Conservation (phyloP, 2,329 filamentous ascomycete species). For the Grosmannia penicillata region DNA sequence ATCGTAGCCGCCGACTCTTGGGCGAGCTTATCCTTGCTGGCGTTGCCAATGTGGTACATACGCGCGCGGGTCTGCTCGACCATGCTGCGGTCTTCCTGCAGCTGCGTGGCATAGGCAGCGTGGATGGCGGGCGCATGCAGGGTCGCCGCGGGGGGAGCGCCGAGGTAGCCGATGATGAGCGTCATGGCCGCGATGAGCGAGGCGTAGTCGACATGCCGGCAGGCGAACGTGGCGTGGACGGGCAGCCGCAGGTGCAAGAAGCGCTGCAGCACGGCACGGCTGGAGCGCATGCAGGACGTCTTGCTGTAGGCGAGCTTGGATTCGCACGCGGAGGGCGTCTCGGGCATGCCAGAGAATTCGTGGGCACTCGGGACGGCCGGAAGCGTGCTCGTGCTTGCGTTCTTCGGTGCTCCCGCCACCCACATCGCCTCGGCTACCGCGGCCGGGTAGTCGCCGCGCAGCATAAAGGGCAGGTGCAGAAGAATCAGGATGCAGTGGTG, state of each 20-base stretch:
- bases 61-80: conserved; percentile 20
- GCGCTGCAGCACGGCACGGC: conserved; percentile 32
- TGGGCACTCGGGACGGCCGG: not conserved
- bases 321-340: not conserved
- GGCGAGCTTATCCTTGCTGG: conserved; percentile 25
- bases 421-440: conserved; percentile 13
- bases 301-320: conserved; percentile 24
- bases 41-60: conserved; percentile 22
- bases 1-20: conserved; percentile 28
- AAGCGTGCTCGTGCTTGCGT: not conserved
- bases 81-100: conserved; percentile 21
- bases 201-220: conserved; percentile 36
- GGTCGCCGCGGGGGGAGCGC: conserved; percentile 11
- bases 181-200: conserved; percentile 35
- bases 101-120: conserved; percentile 9
- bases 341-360: too few species aligned
- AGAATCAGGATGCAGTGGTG: conserved; percentile 35
- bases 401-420: not conserved
- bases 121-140: conserved; percentile 1
- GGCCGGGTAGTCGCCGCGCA: conserved; percentile 14
- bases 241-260: conserved; percentile 31
- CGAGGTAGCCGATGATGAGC: conserved; percentile 34
- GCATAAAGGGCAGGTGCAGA: conserved; percentile 40
- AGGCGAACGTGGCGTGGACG: conserved; percentile 22
- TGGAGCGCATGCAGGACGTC: conserved; percentile 31